Conservation (phyloP, 257 asterid genomes). For the Ilex aquifolium region DNA sequence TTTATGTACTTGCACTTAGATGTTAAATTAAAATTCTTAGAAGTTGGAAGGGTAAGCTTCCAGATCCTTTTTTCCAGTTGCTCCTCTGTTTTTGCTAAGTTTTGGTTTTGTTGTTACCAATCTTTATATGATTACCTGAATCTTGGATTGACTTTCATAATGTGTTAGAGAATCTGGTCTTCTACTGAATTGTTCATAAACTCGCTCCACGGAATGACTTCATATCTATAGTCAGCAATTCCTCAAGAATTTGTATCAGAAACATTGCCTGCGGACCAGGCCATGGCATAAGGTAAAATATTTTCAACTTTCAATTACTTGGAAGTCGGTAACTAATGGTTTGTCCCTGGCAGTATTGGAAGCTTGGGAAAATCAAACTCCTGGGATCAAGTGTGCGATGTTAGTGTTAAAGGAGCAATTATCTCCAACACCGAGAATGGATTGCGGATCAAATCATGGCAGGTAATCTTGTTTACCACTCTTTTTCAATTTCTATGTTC, state of each 20-base stretch:
- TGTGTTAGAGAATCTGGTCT: background rate
- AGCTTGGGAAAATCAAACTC: constrained; percentile 67
- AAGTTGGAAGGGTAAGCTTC: too few species aligned
- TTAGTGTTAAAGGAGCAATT: constrained; percentile 45
- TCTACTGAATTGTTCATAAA: constrained; percentile 1
- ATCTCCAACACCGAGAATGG: constrained; percentile 57
- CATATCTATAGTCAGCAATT: constrained; percentile 76
- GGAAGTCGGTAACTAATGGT: background rate
- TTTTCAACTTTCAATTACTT: background rate
- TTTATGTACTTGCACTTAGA: too few species aligned
- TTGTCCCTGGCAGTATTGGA: constrained; percentile 54
- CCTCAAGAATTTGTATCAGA: constrained; percentile 46
- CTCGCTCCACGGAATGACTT: constrained; percentile 75
- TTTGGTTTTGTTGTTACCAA: too few species aligned
- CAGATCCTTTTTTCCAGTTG: too few species aligned
- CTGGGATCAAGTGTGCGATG: constrained; percentile 45
- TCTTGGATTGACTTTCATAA: too few species aligned
- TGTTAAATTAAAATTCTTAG: too few species aligned
- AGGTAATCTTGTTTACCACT: constrained; percentile 36
- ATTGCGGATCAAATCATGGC: constrained; percentile 89
- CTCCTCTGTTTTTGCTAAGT: too few species aligned
- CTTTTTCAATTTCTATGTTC: background rate
- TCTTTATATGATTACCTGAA: background rate
- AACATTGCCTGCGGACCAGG: constrained; percentile 58
- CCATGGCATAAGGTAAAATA: constrained; percentile 81